Percentiles rank a stretch among this genome's conserved stretches.
Evolutionary conservation across 1,139 yeast species (phyloP).

Genomic region (Suhomyces bolitotheri): DNA sequence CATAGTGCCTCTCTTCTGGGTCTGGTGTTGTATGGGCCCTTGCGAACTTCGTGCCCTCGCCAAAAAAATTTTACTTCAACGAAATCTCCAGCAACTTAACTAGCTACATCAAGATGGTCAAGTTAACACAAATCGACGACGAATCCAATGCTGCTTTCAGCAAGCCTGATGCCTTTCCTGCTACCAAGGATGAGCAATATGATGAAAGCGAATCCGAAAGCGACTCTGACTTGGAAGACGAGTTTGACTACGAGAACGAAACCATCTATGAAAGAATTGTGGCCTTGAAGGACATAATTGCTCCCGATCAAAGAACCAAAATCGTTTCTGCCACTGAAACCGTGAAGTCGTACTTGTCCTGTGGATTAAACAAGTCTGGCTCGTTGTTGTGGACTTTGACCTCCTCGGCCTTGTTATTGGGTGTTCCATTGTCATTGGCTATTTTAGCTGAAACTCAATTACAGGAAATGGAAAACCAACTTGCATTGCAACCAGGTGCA

Average conservation of each 20-base stretch:
- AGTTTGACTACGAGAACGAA: conserved; percentile 79
- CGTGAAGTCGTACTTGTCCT: conserved; percentile 39
- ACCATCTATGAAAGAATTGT: conserved; percentile 81
- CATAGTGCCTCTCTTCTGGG: no score
- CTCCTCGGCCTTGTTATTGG: conserved; percentile 80
- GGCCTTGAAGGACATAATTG: conserved; percentile 88
- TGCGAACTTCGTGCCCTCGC: conserved; percentile 6
- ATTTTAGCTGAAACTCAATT: conserved; percentile 91
- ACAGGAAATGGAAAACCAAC: conserved; percentile 91
- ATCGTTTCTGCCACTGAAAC: conserved; percentile 36
- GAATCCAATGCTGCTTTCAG: conserved; percentile 43
- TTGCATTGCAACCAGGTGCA: conserved; percentile 82
- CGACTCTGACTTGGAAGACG: conserved; percentile 65
- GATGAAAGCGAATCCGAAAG: conserved; percentile 40
- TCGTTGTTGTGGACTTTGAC: conserved; percentile 81
- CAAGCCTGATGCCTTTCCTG: conserved; percentile 16
- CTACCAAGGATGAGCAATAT: conserved; percentile 23
- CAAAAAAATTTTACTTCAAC: conserved; percentile 11
- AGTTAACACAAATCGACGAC: conserved; percentile 71
- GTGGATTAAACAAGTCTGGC: conserved; percentile 63
- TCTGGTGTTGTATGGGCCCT: neutral
- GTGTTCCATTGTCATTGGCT: conserved; percentile 89
- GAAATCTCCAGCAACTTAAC: conserved; percentile 7
- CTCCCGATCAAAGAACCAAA: conserved; percentile 78
- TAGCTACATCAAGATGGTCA: conserved; percentile 52